Evolutionary conservation across 2,329 filamentous ascomycete species (phyloP).

Genomic region (Pestalotiopsis sp.): DNA sequence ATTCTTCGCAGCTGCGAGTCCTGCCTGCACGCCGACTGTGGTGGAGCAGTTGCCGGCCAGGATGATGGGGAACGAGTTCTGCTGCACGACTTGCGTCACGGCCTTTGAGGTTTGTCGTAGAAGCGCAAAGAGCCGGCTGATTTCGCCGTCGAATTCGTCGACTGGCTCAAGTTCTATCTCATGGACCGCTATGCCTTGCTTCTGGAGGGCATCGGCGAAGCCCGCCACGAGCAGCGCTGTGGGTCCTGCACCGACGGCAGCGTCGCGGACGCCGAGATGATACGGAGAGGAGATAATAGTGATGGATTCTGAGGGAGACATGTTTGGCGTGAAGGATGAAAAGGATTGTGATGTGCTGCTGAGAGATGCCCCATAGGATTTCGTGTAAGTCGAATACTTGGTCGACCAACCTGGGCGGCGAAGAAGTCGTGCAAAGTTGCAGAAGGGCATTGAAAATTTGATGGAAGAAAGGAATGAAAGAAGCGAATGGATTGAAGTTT

Average conservation of each 20-base stretch:
- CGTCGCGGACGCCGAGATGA: slow-evolving; percentile 38
- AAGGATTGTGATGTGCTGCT: neutral
- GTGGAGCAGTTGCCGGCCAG: slow-evolving; percentile 42
- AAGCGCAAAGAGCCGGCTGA: slow-evolving; percentile 40
- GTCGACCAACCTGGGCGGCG: neutral
- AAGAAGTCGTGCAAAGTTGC: neutral
- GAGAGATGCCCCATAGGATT: neutral
- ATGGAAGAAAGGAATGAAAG: neutral
- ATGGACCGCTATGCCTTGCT: slow-evolving; percentile 23
- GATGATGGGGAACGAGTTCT: slow-evolving; percentile 37
- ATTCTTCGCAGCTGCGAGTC: slow-evolving; percentile 21
- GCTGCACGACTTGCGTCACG: slow-evolving; percentile 28
- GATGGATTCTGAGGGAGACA: slow-evolving; percentile 21
- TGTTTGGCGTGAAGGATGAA: neutral
- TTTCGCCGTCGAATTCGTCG: slow-evolving; percentile 41
- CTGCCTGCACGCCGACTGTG: slow-evolving; percentile 37
- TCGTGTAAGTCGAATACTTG: neutral
- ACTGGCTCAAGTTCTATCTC: slow-evolving; percentile 32
- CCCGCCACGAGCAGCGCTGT: slow-evolving; percentile 32
- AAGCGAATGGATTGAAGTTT: neutral
- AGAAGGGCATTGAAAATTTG: neutral
- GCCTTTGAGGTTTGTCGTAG: slow-evolving; percentile 37
- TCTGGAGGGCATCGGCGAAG: slow-evolving; percentile 20
- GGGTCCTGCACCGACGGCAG: slow-evolving; percentile 40
- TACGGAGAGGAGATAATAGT: slow-evolving; percentile 41